Conservation (phyloP, 352 stramenopile species). For the Phytophthora agathidicida region DNA sequence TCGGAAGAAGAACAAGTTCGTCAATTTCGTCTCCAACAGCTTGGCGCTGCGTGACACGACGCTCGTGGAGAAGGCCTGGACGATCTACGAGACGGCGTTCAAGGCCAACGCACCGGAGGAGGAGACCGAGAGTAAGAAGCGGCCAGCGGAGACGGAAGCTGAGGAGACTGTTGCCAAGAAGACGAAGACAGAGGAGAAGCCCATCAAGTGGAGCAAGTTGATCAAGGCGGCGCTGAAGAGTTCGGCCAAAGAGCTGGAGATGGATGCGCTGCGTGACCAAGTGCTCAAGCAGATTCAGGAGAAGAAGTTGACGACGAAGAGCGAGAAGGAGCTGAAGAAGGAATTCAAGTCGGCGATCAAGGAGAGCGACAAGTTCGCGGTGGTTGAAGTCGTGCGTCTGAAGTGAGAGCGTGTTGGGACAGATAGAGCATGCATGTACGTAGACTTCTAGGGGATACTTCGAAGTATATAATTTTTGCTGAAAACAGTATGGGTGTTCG, state of each 20-base stretch:
- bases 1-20: slow-evolving; percentile 93
- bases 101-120: slow-evolving; percentile 46
- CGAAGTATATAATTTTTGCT: not conserved
- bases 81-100: slow-evolving; percentile 68
- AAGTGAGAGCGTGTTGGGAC: slow-evolving; percentile 18
- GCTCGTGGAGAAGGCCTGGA: slow-evolving; percentile 73
- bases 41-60: slow-evolving; percentile 55
- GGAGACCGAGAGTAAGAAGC: slow-evolving; percentile 49
- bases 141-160: slow-evolving; percentile 38
- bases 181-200: slow-evolving; percentile 48
- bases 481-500: no score
- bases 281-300: slow-evolving; percentile 52
- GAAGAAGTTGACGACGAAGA: slow-evolving; percentile 53
- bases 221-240: slow-evolving; percentile 66
- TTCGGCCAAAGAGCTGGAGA: slow-evolving; percentile 55
- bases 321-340: slow-evolving; percentile 71
- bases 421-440: slow-evolving; percentile 74
- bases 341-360: slow-evolving; percentile 61
- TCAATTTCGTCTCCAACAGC: slow-evolving; percentile 92
- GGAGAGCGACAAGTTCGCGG: slow-evolving; percentile 44
- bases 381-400: slow-evolving; percentile 63
- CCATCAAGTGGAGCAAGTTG: slow-evolving; percentile 77
- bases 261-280: slow-evolving; percentile 52
- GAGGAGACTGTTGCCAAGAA: slow-evolving; percentile 48
- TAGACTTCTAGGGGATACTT: slow-evolving; percentile 1